Conservation (phyloP, 2,329 filamentous ascomycete species). For the Plectosphaerella plurivora region DNA sequence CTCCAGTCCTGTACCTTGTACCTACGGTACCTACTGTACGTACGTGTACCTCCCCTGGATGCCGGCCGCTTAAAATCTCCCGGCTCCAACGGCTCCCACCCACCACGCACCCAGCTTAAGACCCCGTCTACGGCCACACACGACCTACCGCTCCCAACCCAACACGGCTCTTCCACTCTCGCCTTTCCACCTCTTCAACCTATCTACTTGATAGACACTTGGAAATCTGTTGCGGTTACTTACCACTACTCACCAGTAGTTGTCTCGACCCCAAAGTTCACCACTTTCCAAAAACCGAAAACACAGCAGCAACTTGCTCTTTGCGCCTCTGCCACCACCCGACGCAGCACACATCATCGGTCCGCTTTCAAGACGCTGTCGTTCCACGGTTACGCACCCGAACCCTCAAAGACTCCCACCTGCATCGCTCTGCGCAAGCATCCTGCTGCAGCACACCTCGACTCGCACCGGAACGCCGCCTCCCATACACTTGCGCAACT, state of each 20-base stretch:
- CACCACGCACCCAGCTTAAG: constrained; percentile 1
- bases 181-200: not conserved
- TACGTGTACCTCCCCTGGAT: not conserved
- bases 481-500: constrained; percentile 36
- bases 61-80: not conserved
- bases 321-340: not conserved
- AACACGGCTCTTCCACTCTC: not conserved
- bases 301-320: not conserved
- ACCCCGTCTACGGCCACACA: constrained; percentile 1
- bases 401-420: not conserved
- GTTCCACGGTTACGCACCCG: not conserved
- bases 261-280: not conserved
- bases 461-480: constrained; percentile 21
- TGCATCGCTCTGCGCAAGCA: constrained; percentile 26
- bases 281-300: not conserved
- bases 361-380: not conserved
- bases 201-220: no score
- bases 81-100: constrained; percentile 1
- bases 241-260: no score
- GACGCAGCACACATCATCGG: not conserved
- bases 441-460: constrained; percentile 14
- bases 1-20: not conserved
- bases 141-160: not conserved
- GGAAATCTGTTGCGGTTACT: no score
- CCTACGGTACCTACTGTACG: not conserved